Evolutionary conservation across 2,329 filamentous ascomycete genomes (phyloP).

Genomic region (Penicillium corylophilum): DNA sequence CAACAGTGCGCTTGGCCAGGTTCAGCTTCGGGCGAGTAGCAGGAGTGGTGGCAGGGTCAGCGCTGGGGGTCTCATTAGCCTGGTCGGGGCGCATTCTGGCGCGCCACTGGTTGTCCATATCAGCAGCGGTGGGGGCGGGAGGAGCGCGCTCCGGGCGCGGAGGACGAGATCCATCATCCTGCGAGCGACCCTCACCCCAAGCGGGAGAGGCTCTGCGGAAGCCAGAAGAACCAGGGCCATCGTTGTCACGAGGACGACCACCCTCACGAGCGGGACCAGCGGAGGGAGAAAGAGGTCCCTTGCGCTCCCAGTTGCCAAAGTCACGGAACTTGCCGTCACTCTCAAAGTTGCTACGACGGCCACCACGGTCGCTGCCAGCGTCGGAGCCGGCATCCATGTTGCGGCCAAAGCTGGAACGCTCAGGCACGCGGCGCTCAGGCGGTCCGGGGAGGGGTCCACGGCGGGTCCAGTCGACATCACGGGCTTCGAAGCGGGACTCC

Average conservation of each 20-base stretch:
- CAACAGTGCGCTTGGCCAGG: constrained; percentile 85
- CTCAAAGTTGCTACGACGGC: constrained; percentile 65
- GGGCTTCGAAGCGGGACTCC: constrained; percentile 70
- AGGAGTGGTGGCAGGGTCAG: constrained; percentile 61
- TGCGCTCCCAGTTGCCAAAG: constrained; percentile 90
- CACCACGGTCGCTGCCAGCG: constrained; percentile 63
- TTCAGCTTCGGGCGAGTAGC: constrained; percentile 77
- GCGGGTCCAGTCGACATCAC: constrained; percentile 90
- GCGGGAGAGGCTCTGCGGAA: constrained; percentile 69
- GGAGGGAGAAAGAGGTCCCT: constrained; percentile 80
- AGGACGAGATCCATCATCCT: constrained; percentile 71
- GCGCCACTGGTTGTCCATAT: constrained; percentile 92
- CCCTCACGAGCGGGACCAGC: constrained; percentile 55
- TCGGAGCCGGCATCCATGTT: constrained; percentile 56
- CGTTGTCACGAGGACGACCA: constrained; percentile 59
- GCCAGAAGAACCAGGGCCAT: constrained; percentile 59
- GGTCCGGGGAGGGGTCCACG: constrained; percentile 83
- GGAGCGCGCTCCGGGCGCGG: constrained; percentile 72
- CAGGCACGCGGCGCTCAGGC: constrained; percentile 57
- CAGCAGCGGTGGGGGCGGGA: constrained; percentile 77
- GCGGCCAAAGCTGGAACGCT: constrained; percentile 56
- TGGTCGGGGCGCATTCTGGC: constrained; percentile 85
- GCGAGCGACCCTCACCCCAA: constrained; percentile 68
- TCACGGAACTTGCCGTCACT: constrained; percentile 75
- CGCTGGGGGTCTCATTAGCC: constrained; percentile 68